phyloP scores from a whole-genome alignment of 495 filamentous ascomycete species.

The Penicillium steckii region DNA sequence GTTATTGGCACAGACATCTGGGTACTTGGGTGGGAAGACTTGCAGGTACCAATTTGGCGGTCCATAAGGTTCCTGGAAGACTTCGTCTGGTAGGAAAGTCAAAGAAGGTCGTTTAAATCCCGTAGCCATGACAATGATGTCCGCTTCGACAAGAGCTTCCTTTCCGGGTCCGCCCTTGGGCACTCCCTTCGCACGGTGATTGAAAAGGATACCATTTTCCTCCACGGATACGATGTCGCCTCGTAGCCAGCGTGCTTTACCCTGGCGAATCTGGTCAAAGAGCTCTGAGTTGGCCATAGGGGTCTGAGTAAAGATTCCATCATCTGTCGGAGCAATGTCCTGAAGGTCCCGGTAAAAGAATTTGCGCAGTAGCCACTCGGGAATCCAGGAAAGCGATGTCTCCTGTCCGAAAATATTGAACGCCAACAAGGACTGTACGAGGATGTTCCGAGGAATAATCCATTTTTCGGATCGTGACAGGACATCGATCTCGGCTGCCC shows the following conservation, averaged over 20 bases:
- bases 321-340: conserved; percentile 64
- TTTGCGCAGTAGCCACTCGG: conserved; percentile 68
- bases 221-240: conserved; percentile 71
- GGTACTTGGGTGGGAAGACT: conserved; percentile 65
- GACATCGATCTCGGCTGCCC: conserved; percentile 67
- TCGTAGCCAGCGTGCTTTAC: conserved; percentile 75
- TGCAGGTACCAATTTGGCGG: conserved; percentile 89
- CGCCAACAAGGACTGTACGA: conserved; percentile 70
- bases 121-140: conserved; percentile 82
- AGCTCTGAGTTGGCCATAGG: conserved; percentile 86
- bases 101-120: conserved; percentile 74
- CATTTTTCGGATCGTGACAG: conserved; percentile 81
- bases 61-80: conserved; percentile 66
- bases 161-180: conserved; percentile 69
- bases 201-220: conserved; percentile 65
- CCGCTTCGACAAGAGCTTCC: conserved; percentile 60
- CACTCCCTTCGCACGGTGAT: conserved; percentile 67
- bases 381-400: conserved; percentile 72
- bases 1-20: conserved; percentile 74
- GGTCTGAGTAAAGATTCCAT: conserved; percentile 72
- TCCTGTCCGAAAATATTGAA: conserved; percentile 80
- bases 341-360: conserved; percentile 86
- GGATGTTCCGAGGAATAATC: conserved; percentile 78
- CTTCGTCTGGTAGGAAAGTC: conserved; percentile 67
- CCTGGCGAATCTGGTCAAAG: conserved; percentile 71